These are phyloP conservation scores for Apiospora aurea DNA, from an alignment of 2,329 filamentous ascomycete genomes.

Conservation along the genomic window DNA sequence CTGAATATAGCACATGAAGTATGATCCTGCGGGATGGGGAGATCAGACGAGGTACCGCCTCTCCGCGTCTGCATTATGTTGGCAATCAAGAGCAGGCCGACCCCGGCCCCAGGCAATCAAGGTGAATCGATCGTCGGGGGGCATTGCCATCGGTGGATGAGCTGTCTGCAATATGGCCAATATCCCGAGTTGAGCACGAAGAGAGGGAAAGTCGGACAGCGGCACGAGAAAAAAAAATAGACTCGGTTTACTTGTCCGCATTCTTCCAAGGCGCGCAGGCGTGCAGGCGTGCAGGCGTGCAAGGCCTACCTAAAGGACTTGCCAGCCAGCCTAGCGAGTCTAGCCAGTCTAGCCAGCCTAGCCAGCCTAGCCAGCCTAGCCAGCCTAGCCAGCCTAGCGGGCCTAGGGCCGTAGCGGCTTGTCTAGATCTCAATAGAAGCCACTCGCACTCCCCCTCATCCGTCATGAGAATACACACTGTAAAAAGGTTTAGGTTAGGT, in stretches of 20 bases:
- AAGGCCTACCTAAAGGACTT: background rate
- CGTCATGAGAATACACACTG: background rate
- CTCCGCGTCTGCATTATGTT: background rate
- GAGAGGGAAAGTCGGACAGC: background rate
- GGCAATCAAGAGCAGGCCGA: background rate
- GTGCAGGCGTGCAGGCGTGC: background rate
- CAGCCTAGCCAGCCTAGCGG: background rate
- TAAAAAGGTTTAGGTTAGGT: background rate
- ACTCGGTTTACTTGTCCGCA: constrained; percentile 11
- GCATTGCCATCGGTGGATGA: background rate
- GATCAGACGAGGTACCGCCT: background rate
- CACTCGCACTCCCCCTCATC: background rate
- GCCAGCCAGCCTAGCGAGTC: background rate
- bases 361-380: too few relatives aligned
- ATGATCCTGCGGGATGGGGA: background rate
- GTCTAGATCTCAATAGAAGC: constrained; percentile 16
- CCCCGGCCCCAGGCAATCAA: constrained; percentile 1
- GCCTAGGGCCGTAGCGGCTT: background rate
- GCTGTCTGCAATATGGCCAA: background rate
- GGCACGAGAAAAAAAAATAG: background rate
- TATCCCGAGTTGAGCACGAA: background rate
- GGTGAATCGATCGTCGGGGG: background rate
- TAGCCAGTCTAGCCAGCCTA: too few relatives aligned
- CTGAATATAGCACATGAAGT: background rate
- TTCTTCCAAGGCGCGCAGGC: background rate